Percentiles rank a stretch among this genome's conserved stretches.
phyloP scores from a whole-genome alignment of 371 early-diverging fungal genomes.

The Gilbertella persicaria region DNA sequence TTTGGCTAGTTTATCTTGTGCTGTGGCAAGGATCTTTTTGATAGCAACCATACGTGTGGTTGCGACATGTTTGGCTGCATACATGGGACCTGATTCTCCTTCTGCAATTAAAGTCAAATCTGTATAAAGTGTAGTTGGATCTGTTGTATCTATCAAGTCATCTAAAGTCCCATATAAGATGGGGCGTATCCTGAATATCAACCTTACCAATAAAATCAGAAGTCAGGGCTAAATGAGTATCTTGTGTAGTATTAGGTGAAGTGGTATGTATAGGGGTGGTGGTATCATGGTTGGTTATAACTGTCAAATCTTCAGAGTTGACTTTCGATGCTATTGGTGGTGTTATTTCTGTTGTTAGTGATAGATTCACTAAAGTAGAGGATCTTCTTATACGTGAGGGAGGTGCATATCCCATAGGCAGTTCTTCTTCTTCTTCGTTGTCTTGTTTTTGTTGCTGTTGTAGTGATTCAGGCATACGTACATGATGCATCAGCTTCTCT shows the following conservation, averaged over 20 bases:
- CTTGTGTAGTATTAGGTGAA: neutral
- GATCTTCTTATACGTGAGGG: constrained; percentile 43
- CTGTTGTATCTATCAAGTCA: constrained; percentile 48
- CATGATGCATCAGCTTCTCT: constrained; percentile 54
- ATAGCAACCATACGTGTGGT: constrained; percentile 64
- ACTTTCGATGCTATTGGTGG: neutral
- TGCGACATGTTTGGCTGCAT: constrained; percentile 56
- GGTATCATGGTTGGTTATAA: constrained; percentile 27
- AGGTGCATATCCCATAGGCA: constrained; percentile 52
- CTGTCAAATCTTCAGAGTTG: neutral
- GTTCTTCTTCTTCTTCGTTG: constrained; percentile 8
- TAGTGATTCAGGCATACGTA: constrained; percentile 54
- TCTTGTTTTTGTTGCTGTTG: constrained; percentile 15
- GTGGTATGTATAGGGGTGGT: neutral
- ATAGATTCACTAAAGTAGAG: constrained; percentile 39
- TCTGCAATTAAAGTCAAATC: constrained; percentile 70
- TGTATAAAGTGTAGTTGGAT: constrained; percentile 49
- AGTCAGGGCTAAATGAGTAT: constrained; percentile 24
- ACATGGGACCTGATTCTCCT: constrained; percentile 80
- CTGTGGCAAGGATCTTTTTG: constrained; percentile 69
- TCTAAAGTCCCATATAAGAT: constrained; percentile 21
- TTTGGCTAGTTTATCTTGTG: constrained; percentile 66
- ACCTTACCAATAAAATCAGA: constrained; percentile 37
- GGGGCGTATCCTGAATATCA: no score
- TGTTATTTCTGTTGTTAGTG: constrained; percentile 2